Conservation (phyloP, 331 rosid genomes). For the Spiraea crenata region DNA sequence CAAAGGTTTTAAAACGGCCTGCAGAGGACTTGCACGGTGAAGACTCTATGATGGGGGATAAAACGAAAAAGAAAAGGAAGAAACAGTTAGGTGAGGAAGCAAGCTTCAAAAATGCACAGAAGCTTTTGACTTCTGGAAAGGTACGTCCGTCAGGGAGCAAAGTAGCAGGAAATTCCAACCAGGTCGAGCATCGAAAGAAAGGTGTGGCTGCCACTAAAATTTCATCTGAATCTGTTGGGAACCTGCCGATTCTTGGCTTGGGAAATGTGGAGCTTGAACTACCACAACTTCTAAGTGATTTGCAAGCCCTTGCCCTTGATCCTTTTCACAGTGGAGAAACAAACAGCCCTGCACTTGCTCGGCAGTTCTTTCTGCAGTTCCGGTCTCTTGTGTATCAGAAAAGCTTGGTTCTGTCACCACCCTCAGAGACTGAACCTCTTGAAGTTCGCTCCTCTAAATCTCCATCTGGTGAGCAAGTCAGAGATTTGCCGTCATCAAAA, state of each 20-base stretch:
- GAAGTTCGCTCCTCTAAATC: conserved; percentile 48
- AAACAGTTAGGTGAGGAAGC: conserved; percentile 39
- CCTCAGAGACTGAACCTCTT: conserved; percentile 57
- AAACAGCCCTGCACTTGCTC: conserved; percentile 48
- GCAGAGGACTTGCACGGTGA: conserved; percentile 41
- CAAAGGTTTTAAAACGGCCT: conserved; percentile 54
- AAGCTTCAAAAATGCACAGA: conserved; percentile 39
- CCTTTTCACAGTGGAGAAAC: conserved; percentile 70
- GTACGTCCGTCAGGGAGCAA: conserved; percentile 31
- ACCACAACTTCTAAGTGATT: conserved; percentile 63
- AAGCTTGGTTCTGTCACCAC: conserved; percentile 66
- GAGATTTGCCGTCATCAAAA: conserved; percentile 47
- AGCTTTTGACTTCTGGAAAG: conserved; percentile 40
- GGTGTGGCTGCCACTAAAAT: conserved; percentile 31
- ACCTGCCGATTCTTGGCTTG: conserved; percentile 18
- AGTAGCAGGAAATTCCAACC: conserved; percentile 34
- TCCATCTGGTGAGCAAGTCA: conserved; percentile 41
- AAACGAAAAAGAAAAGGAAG: conserved; percentile 66
- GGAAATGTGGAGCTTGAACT: conserved; percentile 45
- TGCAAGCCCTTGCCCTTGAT: conserved; percentile 82
- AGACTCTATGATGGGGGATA: conserved; percentile 41
- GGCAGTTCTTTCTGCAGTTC: conserved; percentile 71
- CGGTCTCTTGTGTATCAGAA: conserved; percentile 85
- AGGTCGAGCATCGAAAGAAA: conserved; percentile 35
- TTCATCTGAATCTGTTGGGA: conserved; percentile 23